Percentiles rank a stretch among this genome's conserved stretches.
Conservation (phyloP, 2,329 filamentous ascomycete species). For the Neurospora crassa region DNA sequence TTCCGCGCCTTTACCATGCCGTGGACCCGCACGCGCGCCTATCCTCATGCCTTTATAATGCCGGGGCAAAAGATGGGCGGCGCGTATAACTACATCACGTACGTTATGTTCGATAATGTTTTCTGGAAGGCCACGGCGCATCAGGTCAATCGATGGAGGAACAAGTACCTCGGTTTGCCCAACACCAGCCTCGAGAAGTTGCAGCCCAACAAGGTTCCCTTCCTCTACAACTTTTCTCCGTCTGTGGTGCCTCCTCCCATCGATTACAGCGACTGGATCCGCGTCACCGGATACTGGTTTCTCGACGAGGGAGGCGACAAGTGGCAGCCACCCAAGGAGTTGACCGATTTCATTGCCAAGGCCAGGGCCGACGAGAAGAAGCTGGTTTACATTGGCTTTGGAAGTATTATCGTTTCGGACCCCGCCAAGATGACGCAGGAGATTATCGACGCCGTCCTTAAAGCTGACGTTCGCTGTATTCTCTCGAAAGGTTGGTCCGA, state of each 20-base stretch:
- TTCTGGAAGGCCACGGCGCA: constrained; percentile 92
- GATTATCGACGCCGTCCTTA: constrained; percentile 84
- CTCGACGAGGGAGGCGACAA: constrained; percentile 59
- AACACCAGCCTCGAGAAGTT: constrained; percentile 81
- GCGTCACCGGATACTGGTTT: constrained; percentile 97
- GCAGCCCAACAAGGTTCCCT: constrained; percentile 95
- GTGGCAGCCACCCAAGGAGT: constrained; percentile 66
- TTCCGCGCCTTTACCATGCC: constrained; percentile 98
- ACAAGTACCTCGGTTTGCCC: constrained; percentile 65
- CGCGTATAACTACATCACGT: constrained; percentile 89
- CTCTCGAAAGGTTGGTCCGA: constrained; percentile 97
- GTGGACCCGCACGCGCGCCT: constrained; percentile 91
- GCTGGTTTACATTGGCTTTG: constrained; percentile 93
- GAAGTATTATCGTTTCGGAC: constrained; percentile 88
- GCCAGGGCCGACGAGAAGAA: constrained; percentile 78
- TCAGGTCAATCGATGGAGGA: constrained; percentile 90
- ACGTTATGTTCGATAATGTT: constrained; percentile 91
- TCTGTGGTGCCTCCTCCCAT: constrained; percentile 88
- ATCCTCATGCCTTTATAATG: constrained; percentile 92
- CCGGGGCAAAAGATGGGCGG: constrained; percentile 91
- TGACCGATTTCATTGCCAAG: constrained; percentile 72
- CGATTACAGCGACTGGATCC: constrained; percentile 96
- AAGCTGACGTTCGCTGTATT: constrained; percentile 89
- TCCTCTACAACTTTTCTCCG: constrained; percentile 94
- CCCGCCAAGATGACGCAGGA: constrained; percentile 81